A percentile compares a stretch with the other conserved stretches of the same genome.
phyloP scores from a whole-genome alignment of 2,329 filamentous ascomycete genomes.

The Pestalotiopsis sp. region DNA sequence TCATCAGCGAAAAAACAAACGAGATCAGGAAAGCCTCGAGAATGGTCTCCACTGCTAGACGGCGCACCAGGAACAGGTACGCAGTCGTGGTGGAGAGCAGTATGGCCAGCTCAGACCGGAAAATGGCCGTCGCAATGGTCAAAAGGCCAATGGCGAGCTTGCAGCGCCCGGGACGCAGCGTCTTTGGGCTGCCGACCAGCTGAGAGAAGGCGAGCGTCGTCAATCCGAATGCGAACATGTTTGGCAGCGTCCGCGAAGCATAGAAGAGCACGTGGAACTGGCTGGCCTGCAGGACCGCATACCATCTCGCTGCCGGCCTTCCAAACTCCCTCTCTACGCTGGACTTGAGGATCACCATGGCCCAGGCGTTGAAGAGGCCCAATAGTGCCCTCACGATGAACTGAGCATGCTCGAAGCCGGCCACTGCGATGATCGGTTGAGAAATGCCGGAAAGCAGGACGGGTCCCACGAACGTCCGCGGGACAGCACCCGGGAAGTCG shows the following conservation, averaged over 20 bases:
- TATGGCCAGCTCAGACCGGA: slow-evolving; percentile 86
- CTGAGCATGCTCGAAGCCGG: slow-evolving; percentile 57
- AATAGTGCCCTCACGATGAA: slow-evolving; percentile 73
- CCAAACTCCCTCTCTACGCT: slow-evolving; percentile 71
- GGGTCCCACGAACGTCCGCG: slow-evolving; percentile 84
- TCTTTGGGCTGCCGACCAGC: slow-evolving; percentile 38
- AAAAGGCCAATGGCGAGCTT: slow-evolving; percentile 71
- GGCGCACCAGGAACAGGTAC: slow-evolving; percentile 54
- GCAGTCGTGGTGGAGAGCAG: slow-evolving; percentile 69
- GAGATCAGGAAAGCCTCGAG: slow-evolving; percentile 67
- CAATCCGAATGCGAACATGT: slow-evolving; percentile 92
- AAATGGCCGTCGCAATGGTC: slow-evolving; percentile 78
- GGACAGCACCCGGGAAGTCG: slow-evolving; percentile 86
- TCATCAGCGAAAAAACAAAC: slow-evolving; percentile 62
- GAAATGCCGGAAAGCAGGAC: slow-evolving; percentile 72
- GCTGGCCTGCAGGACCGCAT: slow-evolving; percentile 70
- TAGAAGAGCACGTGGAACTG: slow-evolving; percentile 97
- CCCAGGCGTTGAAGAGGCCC: slow-evolving; percentile 71
- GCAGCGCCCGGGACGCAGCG: slow-evolving; percentile 43
- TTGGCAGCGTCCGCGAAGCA: slow-evolving; percentile 85
- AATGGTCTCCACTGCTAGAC: slow-evolving; percentile 38
- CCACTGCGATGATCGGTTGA: slow-evolving; percentile 62
- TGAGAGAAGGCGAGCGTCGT: slow-evolving; percentile 65
- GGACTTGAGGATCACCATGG: slow-evolving; percentile 65
- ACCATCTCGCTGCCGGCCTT: slow-evolving; percentile 71